These are phyloP conservation scores for Hura crepitans DNA, from an alignment of 441 rosid genomes.

Conservation along the genomic window DNA sequence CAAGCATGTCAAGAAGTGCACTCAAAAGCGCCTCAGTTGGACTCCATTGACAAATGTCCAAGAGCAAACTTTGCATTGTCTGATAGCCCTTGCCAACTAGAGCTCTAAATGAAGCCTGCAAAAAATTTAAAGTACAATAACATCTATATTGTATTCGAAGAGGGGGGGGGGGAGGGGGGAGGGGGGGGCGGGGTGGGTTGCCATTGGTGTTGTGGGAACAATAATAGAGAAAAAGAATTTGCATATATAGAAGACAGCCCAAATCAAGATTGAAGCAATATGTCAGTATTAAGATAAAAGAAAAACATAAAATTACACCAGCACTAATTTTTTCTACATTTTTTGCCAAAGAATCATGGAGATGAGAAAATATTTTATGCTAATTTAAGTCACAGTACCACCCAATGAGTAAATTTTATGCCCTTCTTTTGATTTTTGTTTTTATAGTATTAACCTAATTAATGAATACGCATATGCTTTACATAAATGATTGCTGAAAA, in stretches of 20 bases:
- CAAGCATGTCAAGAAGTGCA: conserved; percentile 98
- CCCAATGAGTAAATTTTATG: not conserved
- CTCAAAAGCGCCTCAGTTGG: conserved; percentile 81
- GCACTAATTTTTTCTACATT: not conserved
- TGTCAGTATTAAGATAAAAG: not conserved
- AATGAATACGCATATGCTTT: not conserved
- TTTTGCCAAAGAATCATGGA: not conserved
- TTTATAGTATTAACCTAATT: not conserved
- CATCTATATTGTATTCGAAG: not conserved
- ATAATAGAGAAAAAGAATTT: not conserved
- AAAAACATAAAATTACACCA: not conserved
- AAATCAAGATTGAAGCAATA: not conserved
- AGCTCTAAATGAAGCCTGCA: conserved; percentile 87
- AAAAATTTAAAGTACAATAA: conserved; percentile 14
- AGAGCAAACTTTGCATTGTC: conserved; percentile 86
- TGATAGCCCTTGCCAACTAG: conserved; percentile 97
- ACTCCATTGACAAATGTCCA: conserved; percentile 81
- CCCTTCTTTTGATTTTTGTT: not conserved
- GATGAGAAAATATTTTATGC: not conserved
- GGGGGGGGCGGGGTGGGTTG: too few relatives aligned
- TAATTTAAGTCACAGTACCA: not conserved
- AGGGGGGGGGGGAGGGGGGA: too few relatives aligned
- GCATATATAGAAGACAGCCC: not conserved
- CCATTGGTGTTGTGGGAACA: too few relatives aligned
- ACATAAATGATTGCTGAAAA: not conserved